Evolutionary conservation across 2,329 filamentous ascomycete genomes (phyloP).

Genomic region (Aspergillus eucalypticola): DNA sequence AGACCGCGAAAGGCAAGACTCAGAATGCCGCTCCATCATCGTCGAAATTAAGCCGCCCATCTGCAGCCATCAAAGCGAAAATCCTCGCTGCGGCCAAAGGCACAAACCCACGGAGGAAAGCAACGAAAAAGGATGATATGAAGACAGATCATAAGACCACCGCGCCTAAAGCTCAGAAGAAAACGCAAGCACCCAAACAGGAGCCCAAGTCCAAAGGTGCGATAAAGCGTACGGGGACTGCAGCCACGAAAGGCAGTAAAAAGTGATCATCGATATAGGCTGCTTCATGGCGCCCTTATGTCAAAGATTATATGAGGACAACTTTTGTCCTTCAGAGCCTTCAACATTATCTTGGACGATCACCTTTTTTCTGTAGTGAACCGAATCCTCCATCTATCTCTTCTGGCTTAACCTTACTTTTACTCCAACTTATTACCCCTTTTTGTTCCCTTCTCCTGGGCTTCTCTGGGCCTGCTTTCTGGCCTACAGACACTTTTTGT

Average conservation of each 20-base stretch:
- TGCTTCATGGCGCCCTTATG: no score
- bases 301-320: no score
- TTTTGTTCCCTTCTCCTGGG: not conserved
- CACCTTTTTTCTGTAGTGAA: not conserved
- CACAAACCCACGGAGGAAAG: constrained; percentile 17
- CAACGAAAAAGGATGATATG: constrained; percentile 14
- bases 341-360: not conserved
- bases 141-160: constrained; percentile 11
- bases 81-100: constrained; percentile 29
- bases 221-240: constrained; percentile 1
- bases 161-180: constrained; percentile 1
- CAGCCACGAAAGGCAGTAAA: not conserved
- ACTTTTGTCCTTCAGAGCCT: not conserved
- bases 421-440: not conserved
- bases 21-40: constrained; percentile 10
- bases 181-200: constrained; percentile 1
- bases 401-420: not conserved
- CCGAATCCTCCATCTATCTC: not conserved
- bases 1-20: constrained; percentile 17
- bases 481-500: not conserved
- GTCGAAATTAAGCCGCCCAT: constrained; percentile 30
- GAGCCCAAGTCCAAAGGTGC: constrained; percentile 1
- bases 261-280: constrained; percentile 3
- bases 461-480: not conserved
- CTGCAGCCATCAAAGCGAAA: constrained; percentile 32